phyloP scores from a whole-genome alignment of 1,284 basidiomycete species.

The Agroathelia rolfsii region DNA sequence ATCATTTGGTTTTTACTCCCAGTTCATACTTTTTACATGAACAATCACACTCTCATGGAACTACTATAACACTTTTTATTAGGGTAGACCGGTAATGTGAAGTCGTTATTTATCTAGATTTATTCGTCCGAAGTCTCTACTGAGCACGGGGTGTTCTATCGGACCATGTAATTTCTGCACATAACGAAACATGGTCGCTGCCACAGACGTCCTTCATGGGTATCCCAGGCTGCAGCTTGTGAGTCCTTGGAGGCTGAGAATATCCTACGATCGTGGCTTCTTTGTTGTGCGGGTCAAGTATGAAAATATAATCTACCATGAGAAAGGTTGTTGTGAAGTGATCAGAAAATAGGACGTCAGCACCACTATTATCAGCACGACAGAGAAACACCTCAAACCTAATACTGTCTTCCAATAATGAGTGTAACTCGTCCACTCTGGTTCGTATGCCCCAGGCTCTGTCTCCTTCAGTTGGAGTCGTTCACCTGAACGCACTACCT shows the following conservation, averaged over 20 bases:
- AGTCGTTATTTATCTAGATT: no score
- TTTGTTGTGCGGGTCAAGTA: conserved; percentile 36
- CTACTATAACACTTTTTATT: no score
- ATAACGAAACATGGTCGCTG: conserved; percentile 82
- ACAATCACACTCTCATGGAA: no score
- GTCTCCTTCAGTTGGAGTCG: conserved; percentile 29
- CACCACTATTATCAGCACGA: not conserved
- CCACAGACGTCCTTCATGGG: conserved; percentile 75
- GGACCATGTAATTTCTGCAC: conserved; percentile 38
- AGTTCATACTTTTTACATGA: no score
- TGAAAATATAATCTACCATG: conserved; percentile 76
- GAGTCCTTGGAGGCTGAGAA: conserved; percentile 53
- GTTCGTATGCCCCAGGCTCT: conserved; percentile 53
- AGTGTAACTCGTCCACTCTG: conserved; percentile 74
- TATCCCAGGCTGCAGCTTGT: conserved; percentile 63
- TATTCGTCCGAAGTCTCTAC: no score
- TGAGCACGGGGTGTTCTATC: no score
- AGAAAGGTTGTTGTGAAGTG: conserved; percentile 9
- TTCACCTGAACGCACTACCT: conserved; percentile 37
- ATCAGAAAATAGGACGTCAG: not conserved
- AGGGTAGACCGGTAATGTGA: no score
- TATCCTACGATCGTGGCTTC: conserved; percentile 46
- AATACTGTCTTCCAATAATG: conserved; percentile 74
- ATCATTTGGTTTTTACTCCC: no score
- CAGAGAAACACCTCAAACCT: conserved; percentile 35